Evolutionary conservation across 108 stramenopile species (phyloP).

Genomic region (Skeletonema tropicum): DNA sequence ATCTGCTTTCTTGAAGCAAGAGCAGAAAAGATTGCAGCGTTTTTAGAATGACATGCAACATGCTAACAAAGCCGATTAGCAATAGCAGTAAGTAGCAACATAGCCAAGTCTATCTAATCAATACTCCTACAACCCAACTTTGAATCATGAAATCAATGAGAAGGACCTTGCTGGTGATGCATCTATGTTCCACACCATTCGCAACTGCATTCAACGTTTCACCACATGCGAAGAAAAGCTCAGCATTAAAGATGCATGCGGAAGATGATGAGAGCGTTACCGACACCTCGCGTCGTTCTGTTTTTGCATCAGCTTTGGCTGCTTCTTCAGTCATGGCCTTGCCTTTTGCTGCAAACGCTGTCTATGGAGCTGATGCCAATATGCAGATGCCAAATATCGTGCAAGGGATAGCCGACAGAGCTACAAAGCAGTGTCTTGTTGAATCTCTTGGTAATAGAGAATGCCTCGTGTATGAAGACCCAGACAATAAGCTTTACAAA

Average conservation of each 20-base stretch:
- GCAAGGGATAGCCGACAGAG: conserved; percentile 56
- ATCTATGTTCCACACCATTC: neutral
- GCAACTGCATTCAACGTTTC: neutral
- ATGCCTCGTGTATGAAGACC: conserved; percentile 71
- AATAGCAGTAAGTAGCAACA: no score
- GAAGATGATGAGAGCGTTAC: neutral
- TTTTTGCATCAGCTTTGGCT: neutral
- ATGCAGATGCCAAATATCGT: conserved; percentile 64
- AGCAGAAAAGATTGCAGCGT: no score
- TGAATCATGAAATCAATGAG: neutral
- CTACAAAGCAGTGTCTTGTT: conserved; percentile 70
- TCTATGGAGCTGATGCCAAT: conserved; percentile 69
- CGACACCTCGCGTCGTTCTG: neutral
- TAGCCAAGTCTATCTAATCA: no score
- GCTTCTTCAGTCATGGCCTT: neutral
- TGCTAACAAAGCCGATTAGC: no score
- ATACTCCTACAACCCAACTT: no score
- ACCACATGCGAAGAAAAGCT: neutral
- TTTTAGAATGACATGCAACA: no score
- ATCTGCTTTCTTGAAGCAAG: no score
- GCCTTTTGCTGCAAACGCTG: conserved; percentile 32
- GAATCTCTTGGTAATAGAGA: conserved; percentile 72
- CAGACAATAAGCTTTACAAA: conserved; percentile 71
- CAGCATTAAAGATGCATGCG: neutral
- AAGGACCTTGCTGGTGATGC: neutral